Evolutionary conservation across 73 alveolate genomes (phyloP).

Genomic region (Paramecium primaurelia): DNA sequence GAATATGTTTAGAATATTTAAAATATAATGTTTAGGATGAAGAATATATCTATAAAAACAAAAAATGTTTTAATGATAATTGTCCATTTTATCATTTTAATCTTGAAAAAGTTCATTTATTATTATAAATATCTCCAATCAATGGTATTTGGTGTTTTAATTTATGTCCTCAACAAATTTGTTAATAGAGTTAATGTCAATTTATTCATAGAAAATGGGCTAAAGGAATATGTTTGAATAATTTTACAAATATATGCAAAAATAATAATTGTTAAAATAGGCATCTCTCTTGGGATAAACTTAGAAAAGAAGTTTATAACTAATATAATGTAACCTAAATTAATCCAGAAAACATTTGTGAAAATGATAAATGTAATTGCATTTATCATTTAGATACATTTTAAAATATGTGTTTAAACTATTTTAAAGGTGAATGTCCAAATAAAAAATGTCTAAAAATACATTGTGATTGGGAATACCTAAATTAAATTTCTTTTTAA

Average conservation of each 20-base stretch:
- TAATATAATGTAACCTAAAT: background rate
- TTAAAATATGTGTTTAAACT: background rate
- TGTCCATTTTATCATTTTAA: background rate
- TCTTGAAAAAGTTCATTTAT: background rate
- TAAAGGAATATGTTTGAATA: background rate
- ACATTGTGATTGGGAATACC: background rate
- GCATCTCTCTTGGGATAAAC: background rate
- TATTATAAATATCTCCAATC: background rate
- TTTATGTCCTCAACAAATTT: background rate
- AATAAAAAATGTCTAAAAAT: background rate
- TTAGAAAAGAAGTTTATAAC: background rate
- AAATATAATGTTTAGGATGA: background rate
- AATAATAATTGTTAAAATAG: background rate
- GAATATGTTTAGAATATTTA: background rate
- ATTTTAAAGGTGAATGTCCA: background rate
- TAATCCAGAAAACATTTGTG: background rate
- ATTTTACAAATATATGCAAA: background rate
- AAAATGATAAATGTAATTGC: background rate
- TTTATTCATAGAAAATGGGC: background rate
- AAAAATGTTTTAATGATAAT: background rate
- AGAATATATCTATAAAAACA: background rate
- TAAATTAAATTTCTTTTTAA: background rate
- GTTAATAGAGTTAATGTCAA: background rate
- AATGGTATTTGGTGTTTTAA: background rate
- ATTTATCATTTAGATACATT: background rate